Conservation (phyloP, 495 filamentous ascomycete species). For the Tuber microsphaerosporum region DNA sequence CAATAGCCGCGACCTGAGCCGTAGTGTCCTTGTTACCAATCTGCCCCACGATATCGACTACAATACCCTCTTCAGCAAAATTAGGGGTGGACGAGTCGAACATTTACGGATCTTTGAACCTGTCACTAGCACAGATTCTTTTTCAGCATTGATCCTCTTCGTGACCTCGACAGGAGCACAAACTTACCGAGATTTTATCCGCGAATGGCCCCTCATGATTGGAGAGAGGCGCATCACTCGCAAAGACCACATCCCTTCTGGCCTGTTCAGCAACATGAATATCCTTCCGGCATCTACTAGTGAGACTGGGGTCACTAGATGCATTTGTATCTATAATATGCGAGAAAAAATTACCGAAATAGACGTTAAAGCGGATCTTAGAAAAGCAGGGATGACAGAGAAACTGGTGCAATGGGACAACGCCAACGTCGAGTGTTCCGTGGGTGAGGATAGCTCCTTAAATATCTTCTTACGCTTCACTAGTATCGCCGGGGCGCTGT, state of each 20-base stretch:
- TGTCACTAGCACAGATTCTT: background rate
- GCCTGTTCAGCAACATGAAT: background rate
- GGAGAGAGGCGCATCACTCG: background rate
- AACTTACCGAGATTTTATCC: background rate
- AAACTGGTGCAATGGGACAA: background rate
- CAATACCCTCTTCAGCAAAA: conserved; percentile 13
- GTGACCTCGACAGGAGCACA: background rate
- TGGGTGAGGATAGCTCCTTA: background rate
- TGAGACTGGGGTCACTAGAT: background rate
- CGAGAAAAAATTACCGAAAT: background rate
- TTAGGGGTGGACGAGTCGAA: conserved; percentile 27
- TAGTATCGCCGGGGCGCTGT: background rate
- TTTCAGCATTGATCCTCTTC: background rate
- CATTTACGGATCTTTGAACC: conserved; percentile 10
- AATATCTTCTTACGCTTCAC: background rate
- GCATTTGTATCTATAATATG: background rate
- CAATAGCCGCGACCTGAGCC: conserved; percentile 11
- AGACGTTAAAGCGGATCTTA: background rate
- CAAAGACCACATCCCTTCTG: background rate
- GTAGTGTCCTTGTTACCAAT: conserved; percentile 24
- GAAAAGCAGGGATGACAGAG: background rate
- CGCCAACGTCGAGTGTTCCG: background rate
- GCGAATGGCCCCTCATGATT: background rate
- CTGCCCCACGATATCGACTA: conserved; percentile 17
- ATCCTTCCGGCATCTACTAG: background rate